A percentile compares a stretch with the other conserved stretches of the same genome.
Conservation (phyloP, 192 early-diverging fungal species). For the Lobosporangium transversale region DNA sequence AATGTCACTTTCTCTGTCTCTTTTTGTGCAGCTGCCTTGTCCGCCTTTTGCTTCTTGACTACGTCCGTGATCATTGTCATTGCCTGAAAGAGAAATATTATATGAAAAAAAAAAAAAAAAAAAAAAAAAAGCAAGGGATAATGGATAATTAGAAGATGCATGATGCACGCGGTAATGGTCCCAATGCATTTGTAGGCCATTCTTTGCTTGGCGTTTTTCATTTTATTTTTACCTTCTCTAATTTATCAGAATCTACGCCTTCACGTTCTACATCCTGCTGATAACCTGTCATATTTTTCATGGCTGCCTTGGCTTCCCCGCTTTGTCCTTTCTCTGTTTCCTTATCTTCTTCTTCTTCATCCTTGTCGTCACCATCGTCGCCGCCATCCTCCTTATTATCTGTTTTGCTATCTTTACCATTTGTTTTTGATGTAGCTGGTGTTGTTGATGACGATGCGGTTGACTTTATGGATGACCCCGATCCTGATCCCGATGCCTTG, state of each 20-base stretch:
- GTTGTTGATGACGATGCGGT: slow-evolving; percentile 15
- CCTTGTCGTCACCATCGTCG: slow-evolving; percentile 34
- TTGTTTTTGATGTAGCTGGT: slow-evolving; percentile 20
- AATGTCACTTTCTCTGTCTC: slow-evolving; percentile 58
- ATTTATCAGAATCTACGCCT: slow-evolving; percentile 58
- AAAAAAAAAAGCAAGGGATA: not conserved
- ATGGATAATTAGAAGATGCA: not conserved
- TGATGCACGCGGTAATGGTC: not conserved
- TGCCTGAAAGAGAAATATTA: slow-evolving; percentile 33
- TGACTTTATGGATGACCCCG: no score
- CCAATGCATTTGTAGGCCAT: no score
- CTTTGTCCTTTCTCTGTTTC: slow-evolving; percentile 56
- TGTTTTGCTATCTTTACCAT: slow-evolving; percentile 28
- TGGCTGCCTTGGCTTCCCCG: slow-evolving; percentile 65
- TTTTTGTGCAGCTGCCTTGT: slow-evolving; percentile 47
- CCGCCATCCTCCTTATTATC: slow-evolving; percentile 18
- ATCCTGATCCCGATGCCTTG: slow-evolving; percentile 32
- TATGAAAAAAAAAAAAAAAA: slow-evolving; percentile 5
- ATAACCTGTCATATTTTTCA: slow-evolving; percentile 63
- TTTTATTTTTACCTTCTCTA: slow-evolving; percentile 59
- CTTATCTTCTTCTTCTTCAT: slow-evolving; percentile 55
- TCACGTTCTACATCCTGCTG: slow-evolving; percentile 57
- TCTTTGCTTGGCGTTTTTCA: not conserved
- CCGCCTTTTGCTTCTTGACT: slow-evolving; percentile 58
- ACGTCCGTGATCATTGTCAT: slow-evolving; percentile 56